phyloP scores from a whole-genome alignment of 2,329 filamentous ascomycete species.

The Colletotrichum agaves region DNA sequence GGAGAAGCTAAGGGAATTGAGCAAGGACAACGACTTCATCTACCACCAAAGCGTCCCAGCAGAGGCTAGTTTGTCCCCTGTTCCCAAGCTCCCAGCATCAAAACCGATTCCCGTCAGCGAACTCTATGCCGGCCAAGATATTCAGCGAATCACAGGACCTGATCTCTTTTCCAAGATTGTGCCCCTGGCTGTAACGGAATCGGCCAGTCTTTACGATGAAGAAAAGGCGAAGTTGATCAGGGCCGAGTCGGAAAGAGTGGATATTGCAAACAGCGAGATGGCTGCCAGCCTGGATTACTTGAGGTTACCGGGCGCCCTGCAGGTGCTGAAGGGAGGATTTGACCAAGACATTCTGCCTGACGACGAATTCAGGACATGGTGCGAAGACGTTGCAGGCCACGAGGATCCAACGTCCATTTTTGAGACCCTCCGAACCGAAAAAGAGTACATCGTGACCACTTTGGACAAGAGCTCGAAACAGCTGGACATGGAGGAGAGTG shows the following conservation, averaged over 20 bases:
- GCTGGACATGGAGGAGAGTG: slow-evolving; percentile 95
- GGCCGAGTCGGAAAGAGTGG: slow-evolving; percentile 92
- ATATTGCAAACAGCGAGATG: slow-evolving; percentile 95
- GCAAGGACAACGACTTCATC: slow-evolving; percentile 97
- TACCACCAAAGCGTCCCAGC: slow-evolving; percentile 93
- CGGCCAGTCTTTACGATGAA: slow-evolving; percentile 96
- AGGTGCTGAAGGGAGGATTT: slow-evolving; percentile 91
- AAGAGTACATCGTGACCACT: slow-evolving; percentile 75
- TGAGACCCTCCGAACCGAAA: slow-evolving; percentile 80
- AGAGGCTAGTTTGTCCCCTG: slow-evolving; percentile 82
- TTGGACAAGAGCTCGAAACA: slow-evolving; percentile 87
- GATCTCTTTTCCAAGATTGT: slow-evolving; percentile 98
- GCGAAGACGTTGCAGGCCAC: slow-evolving; percentile 88
- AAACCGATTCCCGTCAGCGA: slow-evolving; percentile 98
- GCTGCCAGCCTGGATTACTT: slow-evolving; percentile 94
- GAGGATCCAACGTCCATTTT: slow-evolving; percentile 83
- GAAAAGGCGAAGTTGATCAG: slow-evolving; percentile 96
- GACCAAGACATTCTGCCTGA: slow-evolving; percentile 90
- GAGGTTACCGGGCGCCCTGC: slow-evolving; percentile 86
- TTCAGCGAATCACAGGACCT: slow-evolving; percentile 94
- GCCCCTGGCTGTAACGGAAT: slow-evolving; percentile 94
- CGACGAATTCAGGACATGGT: slow-evolving; percentile 93
- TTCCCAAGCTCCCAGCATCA: slow-evolving; percentile 91
- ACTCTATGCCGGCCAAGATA: slow-evolving; percentile 95
- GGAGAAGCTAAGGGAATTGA: slow-evolving; percentile 79